Conservation (phyloP, 345 rosid genomes). For the Hevea brasiliensis region DNA sequence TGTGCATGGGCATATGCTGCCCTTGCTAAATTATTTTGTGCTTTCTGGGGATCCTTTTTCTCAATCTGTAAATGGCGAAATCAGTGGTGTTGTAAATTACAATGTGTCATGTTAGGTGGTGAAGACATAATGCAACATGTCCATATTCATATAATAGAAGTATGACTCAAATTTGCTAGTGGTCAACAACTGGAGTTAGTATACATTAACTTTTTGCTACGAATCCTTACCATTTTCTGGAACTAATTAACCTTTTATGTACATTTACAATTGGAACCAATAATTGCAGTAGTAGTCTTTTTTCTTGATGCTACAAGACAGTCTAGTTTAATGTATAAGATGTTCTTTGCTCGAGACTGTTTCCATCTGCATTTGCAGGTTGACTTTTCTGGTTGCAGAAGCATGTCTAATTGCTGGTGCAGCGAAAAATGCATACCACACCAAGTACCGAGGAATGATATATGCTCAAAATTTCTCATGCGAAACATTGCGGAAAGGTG, state of each 20-base stretch:
- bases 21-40: background rate
- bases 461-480: constrained; percentile 80
- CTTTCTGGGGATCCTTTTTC: background rate
- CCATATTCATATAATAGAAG: background rate
- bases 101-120: background rate
- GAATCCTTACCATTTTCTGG: background rate
- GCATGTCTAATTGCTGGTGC: constrained; percentile 95
- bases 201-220: background rate
- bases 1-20: background rate
- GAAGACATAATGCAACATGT: background rate
- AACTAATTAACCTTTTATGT: background rate
- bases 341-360: background rate
- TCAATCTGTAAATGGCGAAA: background rate
- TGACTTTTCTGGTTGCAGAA: constrained; percentile 80
- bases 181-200: background rate
- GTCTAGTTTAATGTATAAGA: too few species aligned
- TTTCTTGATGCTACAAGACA: too few species aligned
- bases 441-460: constrained; percentile 68
- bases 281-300: background rate
- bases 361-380: constrained; percentile 41
- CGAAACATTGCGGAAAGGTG: constrained; percentile 77
- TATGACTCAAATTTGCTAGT: background rate
- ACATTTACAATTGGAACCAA: background rate
- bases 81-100: background rate
- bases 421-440: constrained; percentile 85